Evolutionary conservation across 768 basidiomycete genomes (phyloP).

Genomic region (Trametes meyenii): DNA sequence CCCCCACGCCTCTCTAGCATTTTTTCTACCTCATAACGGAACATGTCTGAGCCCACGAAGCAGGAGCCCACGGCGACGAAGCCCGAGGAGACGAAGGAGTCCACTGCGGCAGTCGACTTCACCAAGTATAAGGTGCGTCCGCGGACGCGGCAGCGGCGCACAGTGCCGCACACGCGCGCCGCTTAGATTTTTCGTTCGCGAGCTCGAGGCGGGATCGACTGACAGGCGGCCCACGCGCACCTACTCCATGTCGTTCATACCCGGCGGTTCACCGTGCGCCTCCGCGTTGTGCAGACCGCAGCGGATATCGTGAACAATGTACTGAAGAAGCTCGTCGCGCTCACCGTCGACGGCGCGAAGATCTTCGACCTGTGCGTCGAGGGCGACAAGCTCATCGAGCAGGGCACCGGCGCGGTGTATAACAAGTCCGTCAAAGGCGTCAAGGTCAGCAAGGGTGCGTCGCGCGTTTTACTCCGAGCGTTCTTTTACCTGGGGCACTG

Average conservation of each 20-base stretch:
- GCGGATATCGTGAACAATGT: constrained; percentile 88
- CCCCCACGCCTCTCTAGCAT: constrained; percentile 1
- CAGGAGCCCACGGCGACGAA: constrained; percentile 1
- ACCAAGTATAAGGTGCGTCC: constrained; percentile 82
- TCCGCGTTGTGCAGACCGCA: constrained; percentile 61
- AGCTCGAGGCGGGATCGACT: background rate
- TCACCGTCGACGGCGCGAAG: constrained; percentile 80
- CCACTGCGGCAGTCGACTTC: constrained; percentile 71
- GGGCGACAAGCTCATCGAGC: constrained; percentile 92
- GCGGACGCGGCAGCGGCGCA: background rate
- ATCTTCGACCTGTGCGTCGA: constrained; percentile 88
- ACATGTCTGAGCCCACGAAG: constrained; percentile 19
- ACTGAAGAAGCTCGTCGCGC: constrained; percentile 80
- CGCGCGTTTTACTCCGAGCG: background rate
- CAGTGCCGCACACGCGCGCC: constrained; percentile 3
- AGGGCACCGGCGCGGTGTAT: constrained; percentile 82
- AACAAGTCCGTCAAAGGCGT: constrained; percentile 90
- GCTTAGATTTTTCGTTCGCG: constrained; percentile 12
- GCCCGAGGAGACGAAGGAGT: constrained; percentile 41
- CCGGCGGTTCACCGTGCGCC: background rate
- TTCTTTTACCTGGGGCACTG: too few species aligned
- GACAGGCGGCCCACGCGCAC: too few species aligned
- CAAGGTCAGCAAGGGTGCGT: constrained; percentile 83
- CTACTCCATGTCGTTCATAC: background rate
- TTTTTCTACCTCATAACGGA: background rate